phyloP scores from a whole-genome alignment of 345 rosid genomes.

The Bruguiera parviflora region DNA sequence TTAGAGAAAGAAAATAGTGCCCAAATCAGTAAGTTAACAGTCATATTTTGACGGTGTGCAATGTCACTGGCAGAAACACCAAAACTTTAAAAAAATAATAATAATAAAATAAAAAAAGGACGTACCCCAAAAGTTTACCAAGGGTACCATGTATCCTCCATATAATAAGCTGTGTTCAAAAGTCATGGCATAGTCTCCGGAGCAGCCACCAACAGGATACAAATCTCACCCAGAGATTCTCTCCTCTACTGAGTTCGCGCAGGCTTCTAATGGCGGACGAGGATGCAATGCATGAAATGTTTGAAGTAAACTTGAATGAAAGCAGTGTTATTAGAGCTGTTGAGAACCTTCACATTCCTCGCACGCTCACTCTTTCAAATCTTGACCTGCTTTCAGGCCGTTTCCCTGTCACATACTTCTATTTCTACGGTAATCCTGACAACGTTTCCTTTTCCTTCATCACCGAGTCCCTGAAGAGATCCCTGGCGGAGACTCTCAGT shows the following conservation, averaged over 20 bases:
- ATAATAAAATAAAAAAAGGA: no score
- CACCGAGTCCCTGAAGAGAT: slow-evolving; percentile 38
- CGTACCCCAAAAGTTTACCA: not conserved
- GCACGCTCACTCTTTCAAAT: slow-evolving; percentile 53
- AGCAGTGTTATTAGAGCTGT: slow-evolving; percentile 48
- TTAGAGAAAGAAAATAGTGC: no score
- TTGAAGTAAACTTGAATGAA: slow-evolving; percentile 40
- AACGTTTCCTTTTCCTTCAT: slow-evolving; percentile 28
- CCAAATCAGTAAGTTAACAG: no score
- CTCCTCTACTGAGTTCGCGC: not conserved
- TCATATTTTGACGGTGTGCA: no score
- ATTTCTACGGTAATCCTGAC: slow-evolving; percentile 48
- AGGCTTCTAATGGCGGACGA: slow-evolving; percentile 20
- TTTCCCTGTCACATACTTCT: slow-evolving; percentile 75
- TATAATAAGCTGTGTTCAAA: not conserved
- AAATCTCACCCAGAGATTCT: not conserved
- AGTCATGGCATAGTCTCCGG: no score
- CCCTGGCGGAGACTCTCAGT: slow-evolving; percentile 52
- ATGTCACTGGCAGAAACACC: no score
- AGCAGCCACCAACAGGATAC: not conserved
- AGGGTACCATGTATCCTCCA: not conserved
- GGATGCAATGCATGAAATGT: slow-evolving; percentile 15
- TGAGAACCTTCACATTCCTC: slow-evolving; percentile 24
- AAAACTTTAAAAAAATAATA: no score
- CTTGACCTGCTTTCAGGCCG: slow-evolving; percentile 91